Base-by-base conservation (phyloP, 345 rosid species). In the Corchorus capsularis region DNA sequence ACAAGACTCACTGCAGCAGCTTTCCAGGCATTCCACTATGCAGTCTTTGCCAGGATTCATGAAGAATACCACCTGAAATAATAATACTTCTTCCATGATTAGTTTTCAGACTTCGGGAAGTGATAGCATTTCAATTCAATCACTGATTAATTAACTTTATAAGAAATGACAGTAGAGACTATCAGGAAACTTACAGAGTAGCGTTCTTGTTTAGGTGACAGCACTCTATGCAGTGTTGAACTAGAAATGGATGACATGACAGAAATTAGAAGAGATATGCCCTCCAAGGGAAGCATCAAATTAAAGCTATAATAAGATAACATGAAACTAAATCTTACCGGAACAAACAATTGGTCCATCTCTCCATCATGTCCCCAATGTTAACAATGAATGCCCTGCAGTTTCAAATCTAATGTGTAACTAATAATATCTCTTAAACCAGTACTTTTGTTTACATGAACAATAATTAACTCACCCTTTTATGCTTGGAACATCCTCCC, bases 311-410 rank as follows among this genome's bases (percentile, higher is more conserved):
- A 11, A 0, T 17, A 9, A 79, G n/a, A 63, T 39, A 8, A 16
- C 34, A 13, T 20, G 10, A 32, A 12, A 34, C 14, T 16, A 49
- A 55, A 46, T 77, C 6, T 87, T 87, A 94, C 94, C 94, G 80
- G 83, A 89, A 94, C 75, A 87, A 75, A 70, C 93, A 85, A 68
- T 89, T 92, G 61, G 90, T 94, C 98, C 97, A 94, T 77, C 97
- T 86, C 85, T 94, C 98, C 94, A 89, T 88, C 86, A 91, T 84
- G 83, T 94, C 94, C 45, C 96, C 94, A 15, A 91, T 83, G 86
- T 92, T 89, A 16, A 92, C 94, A 9, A 92, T 79, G 82, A 92
- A 89, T 52, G 94, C 84, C 82, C 96, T 92, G 87, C 63, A 76
- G 64, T 79, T 74, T 78, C 75, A 77, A 62, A 52, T 39, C 43